Evolutionary conservation across 352 stramenopile species (phyloP).

Genomic region (Phytophthora hybrid): DNA sequence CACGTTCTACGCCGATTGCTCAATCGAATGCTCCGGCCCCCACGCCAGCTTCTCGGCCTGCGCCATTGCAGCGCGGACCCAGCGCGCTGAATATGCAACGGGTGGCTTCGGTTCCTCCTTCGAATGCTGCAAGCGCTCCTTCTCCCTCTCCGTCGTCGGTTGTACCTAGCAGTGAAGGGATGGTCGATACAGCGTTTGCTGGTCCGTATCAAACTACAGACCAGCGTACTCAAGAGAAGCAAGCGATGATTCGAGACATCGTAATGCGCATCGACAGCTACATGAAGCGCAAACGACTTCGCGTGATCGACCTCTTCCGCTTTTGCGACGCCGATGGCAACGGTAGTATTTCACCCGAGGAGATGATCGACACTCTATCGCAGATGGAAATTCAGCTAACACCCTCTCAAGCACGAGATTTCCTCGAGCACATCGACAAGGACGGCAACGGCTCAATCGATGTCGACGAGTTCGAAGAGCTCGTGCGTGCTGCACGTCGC

Average conservation of each 20-base stretch:
- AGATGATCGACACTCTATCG: conserved; percentile 86
- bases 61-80: conserved; percentile 26
- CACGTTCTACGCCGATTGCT: background rate
- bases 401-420: conserved; percentile 65
- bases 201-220: conserved; percentile 73
- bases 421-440: conserved; percentile 85
- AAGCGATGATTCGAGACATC: conserved; percentile 77
- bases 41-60: background rate
- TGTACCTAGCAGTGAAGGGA: conserved; percentile 5
- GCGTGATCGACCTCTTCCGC: conserved; percentile 88
- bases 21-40: background rate
- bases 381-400: conserved; percentile 88
- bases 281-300: conserved; percentile 87
- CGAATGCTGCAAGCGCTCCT: conserved; percentile 4
- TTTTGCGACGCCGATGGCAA: conserved; percentile 86
- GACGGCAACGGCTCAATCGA: conserved; percentile 87
- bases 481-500: conserved; percentile 75
- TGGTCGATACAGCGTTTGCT: conserved; percentile 54
- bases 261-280: conserved; percentile 85
- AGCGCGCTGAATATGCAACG: conserved; percentile 23
- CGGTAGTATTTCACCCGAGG: conserved; percentile 76
- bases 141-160: conserved; percentile 24
- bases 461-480: conserved; percentile 87
- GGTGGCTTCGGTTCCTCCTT: background rate
- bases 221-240: conserved; percentile 71